Conservation (phyloP, 2,329 filamentous ascomycete genomes). For the Paecilomyces sp. region DNA sequence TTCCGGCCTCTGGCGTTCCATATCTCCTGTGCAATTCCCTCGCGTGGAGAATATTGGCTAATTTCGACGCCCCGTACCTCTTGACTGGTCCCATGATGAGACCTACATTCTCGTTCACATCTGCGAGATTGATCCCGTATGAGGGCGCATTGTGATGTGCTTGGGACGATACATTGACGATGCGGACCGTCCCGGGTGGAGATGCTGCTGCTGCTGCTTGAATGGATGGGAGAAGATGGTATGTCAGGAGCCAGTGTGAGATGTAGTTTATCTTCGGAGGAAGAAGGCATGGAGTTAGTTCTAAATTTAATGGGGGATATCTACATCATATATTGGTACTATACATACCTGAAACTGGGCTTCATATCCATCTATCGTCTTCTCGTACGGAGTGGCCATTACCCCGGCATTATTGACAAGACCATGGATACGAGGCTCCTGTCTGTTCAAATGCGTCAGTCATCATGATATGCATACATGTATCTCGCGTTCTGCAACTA, state of each 20-base stretch:
- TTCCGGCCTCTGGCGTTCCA: conserved; percentile 14
- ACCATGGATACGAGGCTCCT: conserved; percentile 17
- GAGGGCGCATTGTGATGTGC: conserved; percentile 1
- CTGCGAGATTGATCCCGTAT: conserved; percentile 5
- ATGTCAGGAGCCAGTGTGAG: conserved; percentile 29
- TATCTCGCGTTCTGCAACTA: neutral
- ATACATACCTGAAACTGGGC: conserved; percentile 26
- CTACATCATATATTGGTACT: neutral
- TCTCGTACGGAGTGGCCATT: conserved; percentile 2
- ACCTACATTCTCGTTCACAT: conserved; percentile 14
- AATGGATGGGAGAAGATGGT: conserved; percentile 23
- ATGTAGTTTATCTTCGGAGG: conserved; percentile 32
- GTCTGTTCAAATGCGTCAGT: neutral
- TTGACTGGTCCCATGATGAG: conserved; percentile 15
- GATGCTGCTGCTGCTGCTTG: conserved; percentile 17
- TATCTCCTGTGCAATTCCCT: conserved; percentile 26
- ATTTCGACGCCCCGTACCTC: conserved; percentile 39
- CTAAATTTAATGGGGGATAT: too few relatives aligned
- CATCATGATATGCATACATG: neutral
- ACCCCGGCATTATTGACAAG: conserved; percentile 13
- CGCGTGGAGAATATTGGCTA: conserved; percentile 38
- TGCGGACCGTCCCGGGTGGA: conserved; percentile 2
- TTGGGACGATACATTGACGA: conserved; percentile 5
- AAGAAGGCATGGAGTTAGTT: neutral
- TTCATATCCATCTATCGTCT: conserved; percentile 29